Evolutionary conservation across 2,329 filamentous ascomycete species (phyloP), one percentile per base, ranked within the genome.

Genomic region (Cordyceps tenuipes): DNA sequence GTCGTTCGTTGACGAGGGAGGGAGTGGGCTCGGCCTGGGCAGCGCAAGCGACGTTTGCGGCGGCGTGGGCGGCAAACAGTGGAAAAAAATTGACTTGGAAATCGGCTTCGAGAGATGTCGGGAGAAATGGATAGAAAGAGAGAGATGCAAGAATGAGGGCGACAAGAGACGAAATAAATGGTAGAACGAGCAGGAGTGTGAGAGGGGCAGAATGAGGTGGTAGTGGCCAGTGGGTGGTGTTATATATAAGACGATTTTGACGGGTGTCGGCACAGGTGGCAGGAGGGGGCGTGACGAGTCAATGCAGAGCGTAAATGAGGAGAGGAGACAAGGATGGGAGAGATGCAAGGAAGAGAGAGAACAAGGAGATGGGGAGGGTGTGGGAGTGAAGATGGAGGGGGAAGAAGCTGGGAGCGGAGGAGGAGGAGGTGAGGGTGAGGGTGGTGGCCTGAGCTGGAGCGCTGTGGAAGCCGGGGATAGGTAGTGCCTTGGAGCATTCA

Each of bases 1-100:
- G 34, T 36, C 34, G 29, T 23, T 46, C 34, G 19, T 48, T 23
- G 23, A 23, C 4, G 23, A 23, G 23, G 23, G 23, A 23, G 23
- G 23, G 46, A 44, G 23, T 31, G 56, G 56, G 47, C 56, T 59
- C 48, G 47, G 39, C 47, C 51, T 51, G 47, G 34, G 56, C 36
- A 44, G 48, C 48, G 39, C 56, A 36, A 46, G 39, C 47, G 48
- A 52, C 48, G 56, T 59, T 59, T 59, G 55, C 48, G 56, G 48
- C 48, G 15, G 19, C 29, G 29, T 49, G 10, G 31, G n/a, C 23
- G 13, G 41, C 23, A 44, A 51, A 36, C 34, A n/a, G 34, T 17
- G 9, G 13, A 19, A 34, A 52, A 36, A 21, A 21, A 19, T 19
- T n/a, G 5, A 17, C 23, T 9, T 34, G 5, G 15, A 21, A 7